Evolutionary conservation across 345 rosid genomes (phyloP).

Genomic region (Salix exigua): DNA sequence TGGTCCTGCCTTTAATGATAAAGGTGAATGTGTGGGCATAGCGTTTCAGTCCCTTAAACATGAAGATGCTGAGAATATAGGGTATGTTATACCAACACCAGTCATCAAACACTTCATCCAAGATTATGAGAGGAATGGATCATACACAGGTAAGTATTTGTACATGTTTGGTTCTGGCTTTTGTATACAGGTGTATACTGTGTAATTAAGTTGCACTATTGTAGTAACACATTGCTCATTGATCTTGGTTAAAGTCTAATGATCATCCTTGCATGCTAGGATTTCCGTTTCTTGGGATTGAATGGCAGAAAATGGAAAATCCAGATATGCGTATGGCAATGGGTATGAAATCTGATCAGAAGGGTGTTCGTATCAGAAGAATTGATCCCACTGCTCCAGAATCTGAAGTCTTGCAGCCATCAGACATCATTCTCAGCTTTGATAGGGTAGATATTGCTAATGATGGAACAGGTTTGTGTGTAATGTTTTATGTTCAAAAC

Average conservation of each 20-base stretch:
- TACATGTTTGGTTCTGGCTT: background rate
- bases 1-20: slow-evolving; percentile 94
- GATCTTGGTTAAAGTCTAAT: background rate
- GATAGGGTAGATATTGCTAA: slow-evolving; percentile 85
- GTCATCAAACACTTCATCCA: slow-evolving; percentile 83
- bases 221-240: background rate
- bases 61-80: slow-evolving; percentile 94
- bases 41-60: slow-evolving; percentile 96
- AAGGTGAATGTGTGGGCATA: slow-evolving; percentile 88
- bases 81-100: slow-evolving; percentile 94
- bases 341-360: slow-evolving; percentile 81
- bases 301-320: slow-evolving; percentile 99
- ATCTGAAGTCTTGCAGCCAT: slow-evolving; percentile 73
- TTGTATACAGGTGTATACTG: background rate
- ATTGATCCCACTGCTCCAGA: slow-evolving; percentile 92
- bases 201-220: background rate
- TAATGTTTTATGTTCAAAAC: background rate
- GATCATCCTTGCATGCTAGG: slow-evolving; percentile 40
- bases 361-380: slow-evolving; percentile 92
- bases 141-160: slow-evolving; percentile 60
- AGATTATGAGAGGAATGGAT: slow-evolving; percentile 87
- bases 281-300: slow-evolving; percentile 87
- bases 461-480: slow-evolving; percentile 80
- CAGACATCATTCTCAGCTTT: slow-evolving; percentile 86
- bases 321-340: slow-evolving; percentile 75